phyloP scores from a whole-genome alignment of 177 flowering plant species.

The Vitis hybrid region DNA sequence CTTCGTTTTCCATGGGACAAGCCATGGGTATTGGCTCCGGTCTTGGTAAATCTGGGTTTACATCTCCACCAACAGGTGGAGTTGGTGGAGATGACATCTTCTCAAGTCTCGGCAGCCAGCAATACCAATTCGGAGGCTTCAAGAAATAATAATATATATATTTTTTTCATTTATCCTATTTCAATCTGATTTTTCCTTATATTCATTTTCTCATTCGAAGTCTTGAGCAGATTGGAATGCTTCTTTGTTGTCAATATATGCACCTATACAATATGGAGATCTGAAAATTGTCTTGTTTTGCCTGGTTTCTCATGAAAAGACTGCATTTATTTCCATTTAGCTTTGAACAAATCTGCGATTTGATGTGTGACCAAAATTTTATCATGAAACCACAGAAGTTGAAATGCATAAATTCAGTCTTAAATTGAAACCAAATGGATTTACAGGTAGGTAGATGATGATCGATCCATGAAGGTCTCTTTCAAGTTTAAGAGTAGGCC shows the following conservation, averaged over 20 bases:
- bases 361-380: too few relatives aligned
- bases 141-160: conserved; percentile 19
- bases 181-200: background rate
- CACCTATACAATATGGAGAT: background rate
- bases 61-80: conserved; percentile 26
- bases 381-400: too few relatives aligned
- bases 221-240: conserved; percentile 7
- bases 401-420: too few relatives aligned
- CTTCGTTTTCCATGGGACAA: conserved; percentile 70
- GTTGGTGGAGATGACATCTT: conserved; percentile 44
- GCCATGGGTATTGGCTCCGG: conserved; percentile 85
- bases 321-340: too few relatives aligned
- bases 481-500: too few relatives aligned
- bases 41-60: conserved; percentile 47
- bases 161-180: background rate
- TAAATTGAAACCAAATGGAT: too few relatives aligned
- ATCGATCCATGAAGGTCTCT: too few relatives aligned
- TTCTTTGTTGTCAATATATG: background rate
- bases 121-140: conserved; percentile 36
- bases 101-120: conserved; percentile 41
- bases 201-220: conserved; percentile 19
- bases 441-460: too few relatives aligned
- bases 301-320: too few relatives aligned
- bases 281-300: background rate
- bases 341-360: too few relatives aligned